Base-by-base conservation (phyloP, 2,329 filamentous ascomycete species). In the Aspergillus japonicus region DNA sequence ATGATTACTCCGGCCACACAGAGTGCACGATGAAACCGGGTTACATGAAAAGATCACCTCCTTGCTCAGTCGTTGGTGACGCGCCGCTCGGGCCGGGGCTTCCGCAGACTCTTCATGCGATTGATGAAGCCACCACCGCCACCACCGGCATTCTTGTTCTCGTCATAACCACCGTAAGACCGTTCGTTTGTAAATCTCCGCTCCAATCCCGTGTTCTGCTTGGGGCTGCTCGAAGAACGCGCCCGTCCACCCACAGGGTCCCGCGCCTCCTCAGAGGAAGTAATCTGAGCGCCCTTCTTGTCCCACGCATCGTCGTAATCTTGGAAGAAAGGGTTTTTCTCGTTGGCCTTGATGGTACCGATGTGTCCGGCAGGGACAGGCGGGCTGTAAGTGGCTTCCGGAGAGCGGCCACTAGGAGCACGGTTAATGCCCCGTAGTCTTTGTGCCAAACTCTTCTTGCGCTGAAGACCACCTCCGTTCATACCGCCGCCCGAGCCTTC, bases 401-500 rank as follows among this genome's bases (percentile, higher is more conserved):
- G 83, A 64, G 82, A 87, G 5, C 89, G 83, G 47, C 86, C 84
- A 26, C 85, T 80, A 24, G 80, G 53, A 87, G 85, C 85, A n/a
- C 84, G 84, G 62, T 87, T 88, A 69, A 96, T 92, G 64, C 91
- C 89, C 47, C 92, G 89, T 73, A 99, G 89, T 58, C 93, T 90
- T 73, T 97, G 92, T 2, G 92, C 95, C 61, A 99, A 82, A 29
- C 93, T 97, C 81, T 97, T 97, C 83, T 97, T 98, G 61, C 95
- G 88, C 66, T 89, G 87, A 47, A 99, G 77, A 5, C 89, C 89
- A 8, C 83, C 82, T 8, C 57, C 58, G 31, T 78, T 77, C 19
- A 73, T 62, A 24, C 71, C 63, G 23, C 71, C 62, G 24, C 83
- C 76, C 57, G 79, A 72, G 29, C 72, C 66, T 59, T 84, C 83